Conservation (phyloP, 2,329 filamentous ascomycete species). For the Pseudocercospora fijiensis region DNA sequence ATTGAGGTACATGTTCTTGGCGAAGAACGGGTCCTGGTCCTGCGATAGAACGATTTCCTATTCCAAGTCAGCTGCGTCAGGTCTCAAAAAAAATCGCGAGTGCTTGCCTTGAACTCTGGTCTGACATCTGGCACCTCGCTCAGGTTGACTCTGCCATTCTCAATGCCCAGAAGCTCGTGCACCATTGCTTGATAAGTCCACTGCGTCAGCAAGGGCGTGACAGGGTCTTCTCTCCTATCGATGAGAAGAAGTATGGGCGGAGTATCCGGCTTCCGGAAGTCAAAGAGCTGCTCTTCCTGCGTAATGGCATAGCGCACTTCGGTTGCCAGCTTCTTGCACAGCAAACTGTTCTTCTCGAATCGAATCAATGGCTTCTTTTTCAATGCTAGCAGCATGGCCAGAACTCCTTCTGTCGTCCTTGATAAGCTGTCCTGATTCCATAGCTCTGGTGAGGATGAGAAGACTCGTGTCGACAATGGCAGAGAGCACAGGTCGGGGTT, state of each 20-base stretch:
- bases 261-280: constrained; percentile 92
- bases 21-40: constrained; percentile 98
- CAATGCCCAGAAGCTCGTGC: constrained; percentile 88
- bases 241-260: constrained; percentile 87
- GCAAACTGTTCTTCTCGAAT: constrained; percentile 84
- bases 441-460: constrained; percentile 61
- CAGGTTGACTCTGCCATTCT: constrained; percentile 90
- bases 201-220: constrained; percentile 90
- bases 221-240: constrained; percentile 88
- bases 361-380: constrained; percentile 97
- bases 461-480: constrained; percentile 34
- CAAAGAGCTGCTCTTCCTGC: constrained; percentile 94
- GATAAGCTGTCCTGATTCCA: constrained; percentile 91
- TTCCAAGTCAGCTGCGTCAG: constrained; percentile 3
- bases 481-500: constrained; percentile 73
- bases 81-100: neutral
- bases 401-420: constrained; percentile 79
- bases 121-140: constrained; percentile 53
- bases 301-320: constrained; percentile 91
- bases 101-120: constrained; percentile 34
- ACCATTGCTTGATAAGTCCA: constrained; percentile 99
- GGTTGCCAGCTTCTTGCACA: constrained; percentile 89
- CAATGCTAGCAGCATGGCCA: constrained; percentile 79
- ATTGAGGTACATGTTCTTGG: constrained; percentile 98
- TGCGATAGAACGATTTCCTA: constrained; percentile 88